Conservation (phyloP, 768 basidiomycete species). For the Agaricus bisporus region DNA sequence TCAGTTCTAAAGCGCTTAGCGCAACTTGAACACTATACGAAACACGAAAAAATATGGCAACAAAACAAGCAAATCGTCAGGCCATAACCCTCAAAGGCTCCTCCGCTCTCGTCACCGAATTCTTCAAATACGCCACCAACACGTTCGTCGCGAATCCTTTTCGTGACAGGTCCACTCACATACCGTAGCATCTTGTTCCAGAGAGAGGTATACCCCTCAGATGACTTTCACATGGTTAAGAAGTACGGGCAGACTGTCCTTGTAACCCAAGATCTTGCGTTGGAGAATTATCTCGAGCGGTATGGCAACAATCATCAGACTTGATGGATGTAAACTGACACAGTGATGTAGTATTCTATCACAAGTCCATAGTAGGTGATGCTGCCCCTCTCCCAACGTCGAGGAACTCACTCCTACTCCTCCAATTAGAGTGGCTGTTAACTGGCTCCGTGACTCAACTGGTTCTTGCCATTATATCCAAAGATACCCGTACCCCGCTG, state of each 20-base stretch:
- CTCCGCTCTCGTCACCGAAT: conserved; percentile 89
- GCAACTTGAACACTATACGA: not conserved
- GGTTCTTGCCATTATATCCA: conserved; percentile 92
- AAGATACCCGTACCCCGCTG: conserved; percentile 84
- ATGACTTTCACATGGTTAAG: conserved; percentile 99
- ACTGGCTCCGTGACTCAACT: conserved; percentile 90
- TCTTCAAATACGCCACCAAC: conserved; percentile 99
- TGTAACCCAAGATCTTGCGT: conserved; percentile 86
- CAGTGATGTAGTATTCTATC: conserved; percentile 61
- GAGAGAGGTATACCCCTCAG: conserved; percentile 92
- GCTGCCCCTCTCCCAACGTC: not conserved
- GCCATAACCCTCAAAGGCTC: conserved; percentile 96
- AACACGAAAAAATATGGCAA: conserved; percentile 25
- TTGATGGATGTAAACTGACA: conserved; percentile 2
- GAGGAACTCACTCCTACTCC: not conserved
- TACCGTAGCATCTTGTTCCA: conserved; percentile 83
- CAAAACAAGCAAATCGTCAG: conserved; percentile 54
- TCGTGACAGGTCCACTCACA: conserved; percentile 9
- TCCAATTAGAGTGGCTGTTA: conserved; percentile 79
- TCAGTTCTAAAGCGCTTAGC: too few species aligned
- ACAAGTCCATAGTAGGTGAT: conserved; percentile 81
- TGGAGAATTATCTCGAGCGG: conserved; percentile 92
- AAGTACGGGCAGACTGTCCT: conserved; percentile 97
- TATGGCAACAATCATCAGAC: conserved; percentile 19
- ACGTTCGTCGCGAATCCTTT: conserved; percentile 50